Base-by-base conservation (phyloP, 148 eudicot genomes). In the Vaccinium macrocarpon region DNA sequence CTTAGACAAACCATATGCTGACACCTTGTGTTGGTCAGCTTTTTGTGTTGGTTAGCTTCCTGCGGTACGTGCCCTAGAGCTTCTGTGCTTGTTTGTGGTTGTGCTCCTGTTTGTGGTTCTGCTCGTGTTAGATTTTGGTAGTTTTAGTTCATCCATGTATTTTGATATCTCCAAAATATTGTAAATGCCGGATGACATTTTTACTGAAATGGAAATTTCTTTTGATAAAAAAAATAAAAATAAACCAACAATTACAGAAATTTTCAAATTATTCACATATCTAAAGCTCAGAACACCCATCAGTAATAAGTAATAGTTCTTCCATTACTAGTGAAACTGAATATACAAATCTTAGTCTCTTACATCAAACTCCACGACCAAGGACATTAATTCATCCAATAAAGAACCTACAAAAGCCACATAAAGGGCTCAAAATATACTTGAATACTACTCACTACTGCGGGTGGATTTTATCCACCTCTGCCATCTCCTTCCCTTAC, bases 381-480 rank as follows among this genome's bases (percentile, higher is more conserved):
- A 35, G 51, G 21, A 19, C 49, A 35, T 59, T 42, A 5, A 21
- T 46, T 32, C 66, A 51, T 16, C 18, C 53, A 46, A 42, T 49
- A 18, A 23, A 64, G 13, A 29, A 61, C 32, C 68, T 14, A 62
- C 55, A 61, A 42, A 42, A 29, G 70, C 83, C 16, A 3, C 12
- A 14, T 49, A 15, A 68, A 15, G n/a, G n/a, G 16, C 46, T 66
- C 48, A 62, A 23, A 23, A 16, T 46, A 46, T 3, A 32, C 46
- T 18, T 35, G 16, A 70, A 29, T 12, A 11, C 51, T 66, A 52
- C 68, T 25, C 46, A 23, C 35, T 80, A 71, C 79, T 80, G 88
- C 86, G 88, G 88, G 86, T 86, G 84, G 86, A 61, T 27, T 74
- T 11, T 55, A n/a, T 73, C 88, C 88, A 80, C 87, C 87, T 35